Percentiles rank a stretch among this genome's conserved stretches.
These are phyloP conservation scores for Mortierella sp. DNA, from an alignment of 371 early-diverging fungal species.

Conservation along the genomic window DNA sequence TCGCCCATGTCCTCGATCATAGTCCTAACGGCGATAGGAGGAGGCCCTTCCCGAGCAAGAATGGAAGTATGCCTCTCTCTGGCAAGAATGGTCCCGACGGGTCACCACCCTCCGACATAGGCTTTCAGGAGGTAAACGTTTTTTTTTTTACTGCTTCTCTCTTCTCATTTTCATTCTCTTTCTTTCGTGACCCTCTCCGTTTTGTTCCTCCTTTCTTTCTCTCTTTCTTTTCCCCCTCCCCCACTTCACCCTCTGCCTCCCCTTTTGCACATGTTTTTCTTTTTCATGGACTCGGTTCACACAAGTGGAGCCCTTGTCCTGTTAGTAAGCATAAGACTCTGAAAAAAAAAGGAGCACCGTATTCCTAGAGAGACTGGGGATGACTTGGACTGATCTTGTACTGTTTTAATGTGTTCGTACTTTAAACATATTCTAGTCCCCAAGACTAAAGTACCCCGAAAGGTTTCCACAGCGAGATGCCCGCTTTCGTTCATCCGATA, in stretches of 20 bases:
- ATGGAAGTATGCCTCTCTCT: slow-evolving; percentile 13
- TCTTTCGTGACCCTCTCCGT: not conserved
- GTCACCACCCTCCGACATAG: slow-evolving; percentile 31
- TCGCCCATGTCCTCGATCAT: not conserved
- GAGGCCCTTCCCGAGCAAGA: slow-evolving; percentile 33
- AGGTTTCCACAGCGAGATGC: slow-evolving; percentile 32
- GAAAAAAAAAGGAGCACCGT: no score
- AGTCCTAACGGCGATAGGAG: slow-evolving; percentile 42
- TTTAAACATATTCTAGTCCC: slow-evolving; percentile 12
- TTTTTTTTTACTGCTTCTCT: not conserved
- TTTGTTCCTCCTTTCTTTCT: not conserved
- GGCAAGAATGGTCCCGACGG: slow-evolving; percentile 33
- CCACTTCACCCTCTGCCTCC: not conserved
- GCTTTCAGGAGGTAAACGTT: slow-evolving; percentile 46
- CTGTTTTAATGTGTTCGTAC: no score
- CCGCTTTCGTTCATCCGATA: slow-evolving; percentile 39
- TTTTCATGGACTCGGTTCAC: no score
- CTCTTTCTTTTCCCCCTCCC: slow-evolving; percentile 2
- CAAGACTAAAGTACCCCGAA: slow-evolving; percentile 36
- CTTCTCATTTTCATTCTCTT: not conserved
- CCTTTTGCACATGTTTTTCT: not conserved
- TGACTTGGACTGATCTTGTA: no score
- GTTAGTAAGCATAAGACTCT: no score
- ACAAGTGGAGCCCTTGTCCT: no score
- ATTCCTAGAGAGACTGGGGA: no score